phyloP scores from a whole-genome alignment of 345 rosid species.

The Populus ilicifolia region DNA sequence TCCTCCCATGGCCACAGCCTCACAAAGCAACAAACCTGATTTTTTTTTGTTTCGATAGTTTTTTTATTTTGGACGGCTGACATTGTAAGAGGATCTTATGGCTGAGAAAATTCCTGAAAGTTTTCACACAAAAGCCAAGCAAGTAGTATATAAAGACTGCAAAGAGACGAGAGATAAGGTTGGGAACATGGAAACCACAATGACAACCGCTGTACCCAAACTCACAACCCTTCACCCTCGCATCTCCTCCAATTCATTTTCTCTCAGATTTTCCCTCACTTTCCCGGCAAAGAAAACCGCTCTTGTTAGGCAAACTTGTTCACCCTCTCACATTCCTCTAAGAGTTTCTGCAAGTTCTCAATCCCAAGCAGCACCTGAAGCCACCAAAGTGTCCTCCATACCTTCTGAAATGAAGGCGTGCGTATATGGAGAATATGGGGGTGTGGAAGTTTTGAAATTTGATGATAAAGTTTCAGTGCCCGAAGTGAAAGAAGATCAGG shows the following conservation, averaged over 20 bases:
- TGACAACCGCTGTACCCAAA: constrained; percentile 32
- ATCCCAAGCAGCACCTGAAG: constrained; percentile 38
- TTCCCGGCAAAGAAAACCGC: constrained; percentile 21
- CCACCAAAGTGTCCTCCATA: constrained; percentile 28
- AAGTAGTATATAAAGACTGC: too few relatives aligned
- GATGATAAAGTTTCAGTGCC: constrained; percentile 71
- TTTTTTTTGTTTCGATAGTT: too few relatives aligned
- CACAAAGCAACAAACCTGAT: too few relatives aligned
- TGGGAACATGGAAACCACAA: constrained; percentile 39
- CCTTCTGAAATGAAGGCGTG: constrained; percentile 84
- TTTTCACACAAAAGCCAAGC: too few relatives aligned
- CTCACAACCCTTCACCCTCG: constrained; percentile 29
- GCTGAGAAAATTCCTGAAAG: too few relatives aligned
- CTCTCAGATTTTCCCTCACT: constrained; percentile 23
- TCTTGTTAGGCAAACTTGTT: constrained; percentile 6
- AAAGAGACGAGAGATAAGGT: background rate
- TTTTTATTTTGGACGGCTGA: too few relatives aligned
- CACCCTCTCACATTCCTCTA: constrained; percentile 21
- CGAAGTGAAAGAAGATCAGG: constrained; percentile 74
- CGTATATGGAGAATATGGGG: constrained; percentile 75
- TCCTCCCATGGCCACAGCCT: too few relatives aligned
- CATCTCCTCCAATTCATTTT: constrained; percentile 22
- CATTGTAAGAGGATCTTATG: too few relatives aligned
- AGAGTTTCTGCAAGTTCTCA: constrained; percentile 57
- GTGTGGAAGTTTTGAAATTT: constrained; percentile 74